Evolutionary conservation across 2,329 filamentous ascomycete species (phyloP), one percentile per base, ranked within the genome.

Genomic region (Tolypocladium pustulatum): DNA sequence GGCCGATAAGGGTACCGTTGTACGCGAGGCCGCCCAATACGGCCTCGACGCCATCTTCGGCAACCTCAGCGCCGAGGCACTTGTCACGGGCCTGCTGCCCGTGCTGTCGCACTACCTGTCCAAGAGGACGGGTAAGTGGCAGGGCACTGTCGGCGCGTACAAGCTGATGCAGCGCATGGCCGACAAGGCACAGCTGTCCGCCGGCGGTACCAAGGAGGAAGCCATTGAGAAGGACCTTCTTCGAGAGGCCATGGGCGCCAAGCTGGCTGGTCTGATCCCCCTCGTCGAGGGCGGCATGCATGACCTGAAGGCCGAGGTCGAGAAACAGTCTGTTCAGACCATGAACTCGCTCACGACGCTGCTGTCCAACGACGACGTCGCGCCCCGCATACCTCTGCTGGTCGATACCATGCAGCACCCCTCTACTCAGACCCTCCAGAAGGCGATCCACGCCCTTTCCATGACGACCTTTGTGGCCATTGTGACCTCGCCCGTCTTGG

Each of bases 391-490:
- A 68, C 91, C 93, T 8, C 85, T 97, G 3, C 82, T 99, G 55
- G 87, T 99, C 73, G 91, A 95, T 71, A 90, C 91, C 55, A 97
- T 99, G 87, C 90, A 97, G 72, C 87, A 97, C 67, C 94, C 94
- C 7, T 96, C 91, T 13, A 81, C 89, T 17, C 86, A 95, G 73
- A 91, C 88, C 34, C 82, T 95, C 58, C 90, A 96, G 72, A 97
- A 97, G 79, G 92, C 94, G 37, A 97, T 99, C 64, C 94, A 97
- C 70, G 94, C 92, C 53, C 81, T 99, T 53, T 97, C 92, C 4
- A 91, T 96, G 77, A 99, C 94, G 13, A 99, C 94, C n/a, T 99
- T 99, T 66, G 94, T 99, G 57, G 92, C 94, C 58, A 83, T 96
- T 63, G 94, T 99, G 66, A 97, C 91, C 15, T 97, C 93, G 10